These are phyloP conservation scores for Ophiostoma sp. DNA, from an alignment of 2,329 filamentous ascomycete species.

Conservation along the genomic window DNA sequence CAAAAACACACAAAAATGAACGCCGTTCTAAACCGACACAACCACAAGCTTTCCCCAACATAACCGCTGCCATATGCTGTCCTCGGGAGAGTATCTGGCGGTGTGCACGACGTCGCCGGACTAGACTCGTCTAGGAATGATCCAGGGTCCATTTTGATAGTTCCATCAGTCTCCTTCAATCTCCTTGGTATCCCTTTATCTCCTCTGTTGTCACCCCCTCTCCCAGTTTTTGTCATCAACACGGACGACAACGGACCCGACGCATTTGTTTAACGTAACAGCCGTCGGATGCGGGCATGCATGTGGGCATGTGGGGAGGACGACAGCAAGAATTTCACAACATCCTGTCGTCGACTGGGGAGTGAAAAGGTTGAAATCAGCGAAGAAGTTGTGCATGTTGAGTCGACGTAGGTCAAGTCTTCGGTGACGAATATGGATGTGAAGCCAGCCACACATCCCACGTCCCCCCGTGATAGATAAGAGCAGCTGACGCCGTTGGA, in stretches of 20 bases:
- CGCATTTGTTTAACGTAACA: background rate
- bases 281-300: background rate
- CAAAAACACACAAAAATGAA: background rate
- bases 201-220: background rate
- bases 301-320: background rate
- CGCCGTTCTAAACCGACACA: constrained; percentile 10
- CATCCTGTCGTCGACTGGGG: background rate
- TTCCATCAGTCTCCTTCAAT: background rate
- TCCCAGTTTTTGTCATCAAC: background rate
- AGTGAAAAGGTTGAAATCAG: background rate
- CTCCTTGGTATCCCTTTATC: background rate
- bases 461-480: background rate
- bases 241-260: background rate
- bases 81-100: background rate
- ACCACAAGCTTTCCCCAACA: background rate
- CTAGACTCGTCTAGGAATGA: background rate
- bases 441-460: background rate
- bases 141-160: background rate
- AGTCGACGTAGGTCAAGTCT: background rate
- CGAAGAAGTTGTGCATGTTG: too few species aligned
- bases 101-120: constrained; percentile 1
- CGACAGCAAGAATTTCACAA: background rate
- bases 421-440: background rate
- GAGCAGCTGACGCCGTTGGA: background rate
- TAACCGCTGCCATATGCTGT: background rate